Evolutionary conservation across 2,329 filamentous ascomycete species (phyloP), one percentile per base, ranked within the genome.

Genomic region (Huntiella abstrusa): DNA sequence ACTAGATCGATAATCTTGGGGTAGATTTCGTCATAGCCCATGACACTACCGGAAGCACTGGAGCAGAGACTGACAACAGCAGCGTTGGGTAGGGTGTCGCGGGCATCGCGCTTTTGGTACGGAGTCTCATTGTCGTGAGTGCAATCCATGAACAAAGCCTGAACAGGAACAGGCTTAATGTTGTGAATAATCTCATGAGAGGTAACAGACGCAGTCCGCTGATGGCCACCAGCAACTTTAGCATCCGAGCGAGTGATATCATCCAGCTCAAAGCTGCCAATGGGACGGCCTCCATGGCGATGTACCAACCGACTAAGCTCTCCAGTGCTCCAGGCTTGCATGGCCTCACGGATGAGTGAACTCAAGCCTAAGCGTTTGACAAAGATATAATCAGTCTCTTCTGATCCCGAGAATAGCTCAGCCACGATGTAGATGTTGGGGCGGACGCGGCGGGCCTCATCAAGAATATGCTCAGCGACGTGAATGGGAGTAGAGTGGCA

Each of bases 51-150:
- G 5, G 82, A 87, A 1, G 88, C 85, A 55, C 85, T 94, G 17
- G 86, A 78, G 60, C 92, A 98, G 87, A 98, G 95, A 57, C 80
- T 82, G 34, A 96, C 88, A 3, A 98, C 70, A 4, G 91, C 91
- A 43, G 88, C 87, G 56, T 92, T 96, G 5, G 92, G 83, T 7
- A 98, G 69, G 0, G 91, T 96, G 58, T 98, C 92, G 50, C 86
- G 76, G 44, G 87, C 87, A 59, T 95, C 87, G 36, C 92, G 75
- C 62, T 95, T 95, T 62, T 98, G 88, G 1, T 88, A 84, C 0
- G 91, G 91, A 2, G 85, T 82, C 63, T 98, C 88, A 55, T 98
- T 98, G 64, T 98, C 91, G 60, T 98, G 91, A 0, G 92, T 98
- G 62, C 92, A 98, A 59, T 98, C 92, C 86, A 96, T 96, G 62